Base-by-base conservation (phyloP, 2,329 filamentous ascomycete genomes). In the Arthrocladium fulminans region DNA sequence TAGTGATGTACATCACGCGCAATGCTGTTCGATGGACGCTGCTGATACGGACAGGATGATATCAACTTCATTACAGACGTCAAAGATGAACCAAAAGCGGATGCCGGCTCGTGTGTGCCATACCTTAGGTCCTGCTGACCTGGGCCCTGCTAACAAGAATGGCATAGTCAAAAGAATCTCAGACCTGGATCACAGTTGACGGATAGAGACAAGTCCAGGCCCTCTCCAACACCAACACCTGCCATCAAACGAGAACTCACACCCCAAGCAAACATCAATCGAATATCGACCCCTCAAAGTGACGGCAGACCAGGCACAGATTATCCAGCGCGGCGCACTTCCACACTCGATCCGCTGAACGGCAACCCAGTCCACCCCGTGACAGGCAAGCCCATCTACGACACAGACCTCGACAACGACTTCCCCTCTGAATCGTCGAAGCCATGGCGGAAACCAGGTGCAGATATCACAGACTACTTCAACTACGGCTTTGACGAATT, bases 401-500 rank as follows among this genome's bases (percentile, higher is more conserved):
- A 81, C 6, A 84, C 88, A 42, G 84, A 85, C 61, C 84, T 88
- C 57, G 85, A 89, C 60, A 72, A 84, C 60, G 77, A 89, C 17
- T 76, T 80, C 30, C 83, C 86, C 6, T 55, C 74, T 47, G 87
- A 88, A 60, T 72, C 77, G 54, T 86, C 89, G 54, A 97, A 96
- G 66, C 89, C 90, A 15, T 98, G 92, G 92, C 83, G 92, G 38
- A 83, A 89, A 55, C 92, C 92, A 0, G 92, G 92, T 40, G 89
- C 90, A 9, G 92, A 98, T 61, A 80, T 95, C 47, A 92, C 86
- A 51, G 92, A 98, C 74, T 80, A 83, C 70, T 73, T 83, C 60
- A 83, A 80, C 70, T 83, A 83, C 68, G 79, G 83, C 67, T 83
- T 83, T 67, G 80, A 83, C 67, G 79, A 83, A 68, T 72, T 74